Conservation (phyloP, 1,139 yeast species). For the Sugiyamaella novakii region DNA sequence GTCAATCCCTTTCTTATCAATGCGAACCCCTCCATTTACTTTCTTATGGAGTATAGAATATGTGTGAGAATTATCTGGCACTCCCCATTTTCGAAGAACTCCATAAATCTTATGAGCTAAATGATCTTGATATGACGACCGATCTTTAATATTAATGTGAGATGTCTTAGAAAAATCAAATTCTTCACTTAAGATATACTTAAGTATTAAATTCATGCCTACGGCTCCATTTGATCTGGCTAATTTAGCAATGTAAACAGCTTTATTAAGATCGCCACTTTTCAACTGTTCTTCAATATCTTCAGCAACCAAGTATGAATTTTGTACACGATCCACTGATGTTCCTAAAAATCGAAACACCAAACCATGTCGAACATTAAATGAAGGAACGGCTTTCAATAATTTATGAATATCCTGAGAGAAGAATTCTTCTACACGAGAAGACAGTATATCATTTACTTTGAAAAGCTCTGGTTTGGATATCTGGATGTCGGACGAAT, state of each 20-base stretch:
- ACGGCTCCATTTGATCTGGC: slow-evolving; percentile 29
- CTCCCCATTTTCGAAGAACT: slow-evolving; percentile 27
- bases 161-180: background rate
- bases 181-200: slow-evolving; percentile 22
- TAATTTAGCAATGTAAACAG: slow-evolving; percentile 28
- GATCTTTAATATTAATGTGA: background rate
- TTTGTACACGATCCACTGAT: slow-evolving; percentile 24
- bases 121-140: background rate
- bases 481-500: background rate
- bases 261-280: slow-evolving; percentile 26
- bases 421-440: slow-evolving; percentile 26
- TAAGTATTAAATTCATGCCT: slow-evolving; percentile 31
- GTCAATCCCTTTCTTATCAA: slow-evolving; percentile 8
- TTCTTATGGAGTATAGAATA: slow-evolving; percentile 18
- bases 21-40: background rate
- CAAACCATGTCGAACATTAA: slow-evolving; percentile 27
- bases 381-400: slow-evolving; percentile 26
- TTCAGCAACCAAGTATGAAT: slow-evolving; percentile 28
- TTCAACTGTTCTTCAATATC: slow-evolving; percentile 27
- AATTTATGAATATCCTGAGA: slow-evolving; percentile 25
- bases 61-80: slow-evolving; percentile 25
- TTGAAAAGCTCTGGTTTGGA: slow-evolving; percentile 19
- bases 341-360: slow-evolving; percentile 30
- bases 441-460: slow-evolving; percentile 18
- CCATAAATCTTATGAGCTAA: slow-evolving; percentile 19